Percentiles rank a stretch among this genome's conserved stretches.
Conservation (phyloP, 805 yeast genomes). For the Yarrowia sp. region DNA sequence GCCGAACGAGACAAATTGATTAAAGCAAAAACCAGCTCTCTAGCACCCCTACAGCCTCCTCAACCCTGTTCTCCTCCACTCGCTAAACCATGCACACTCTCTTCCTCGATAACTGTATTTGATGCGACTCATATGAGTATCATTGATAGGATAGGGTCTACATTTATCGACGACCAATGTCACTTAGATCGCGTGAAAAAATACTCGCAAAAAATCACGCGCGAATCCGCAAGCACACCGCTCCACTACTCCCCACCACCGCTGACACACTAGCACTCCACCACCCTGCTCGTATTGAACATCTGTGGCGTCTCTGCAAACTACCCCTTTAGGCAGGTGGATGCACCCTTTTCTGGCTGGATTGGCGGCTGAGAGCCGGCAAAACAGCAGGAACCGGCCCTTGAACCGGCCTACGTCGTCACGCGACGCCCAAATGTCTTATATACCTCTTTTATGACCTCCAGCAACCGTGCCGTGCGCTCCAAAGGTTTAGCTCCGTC, state of each 20-base stretch:
- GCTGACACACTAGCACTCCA: too few relatives aligned
- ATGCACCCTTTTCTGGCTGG: neutral
- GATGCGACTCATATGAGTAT: constrained; percentile 2
- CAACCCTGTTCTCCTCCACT: neutral
- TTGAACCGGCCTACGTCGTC: too few relatives aligned
- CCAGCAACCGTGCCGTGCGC: neutral
- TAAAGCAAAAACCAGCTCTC: neutral
- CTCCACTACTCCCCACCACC: too few relatives aligned
- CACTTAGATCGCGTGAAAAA: too few relatives aligned
- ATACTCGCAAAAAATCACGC: too few relatives aligned
- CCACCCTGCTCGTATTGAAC: constrained; percentile 1
- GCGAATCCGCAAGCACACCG: too few relatives aligned
- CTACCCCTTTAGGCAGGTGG: constrained; percentile 12
- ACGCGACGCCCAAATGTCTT: neutral
- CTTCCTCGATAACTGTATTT: constrained; percentile 30
- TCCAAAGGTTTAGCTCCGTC: neutral
- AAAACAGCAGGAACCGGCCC: too few relatives aligned
- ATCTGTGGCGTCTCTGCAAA: constrained; percentile 4
- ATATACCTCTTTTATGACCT: neutral
- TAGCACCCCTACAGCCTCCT: too few relatives aligned
- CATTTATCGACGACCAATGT: too few relatives aligned
- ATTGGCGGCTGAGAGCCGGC: neutral
- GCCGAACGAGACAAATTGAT: too few relatives aligned
- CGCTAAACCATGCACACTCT: neutral
- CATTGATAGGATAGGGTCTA: too few relatives aligned